These are phyloP conservation scores for Prunella vulgaris DNA, from an alignment of 257 asterid species.

Conservation along the genomic window DNA sequence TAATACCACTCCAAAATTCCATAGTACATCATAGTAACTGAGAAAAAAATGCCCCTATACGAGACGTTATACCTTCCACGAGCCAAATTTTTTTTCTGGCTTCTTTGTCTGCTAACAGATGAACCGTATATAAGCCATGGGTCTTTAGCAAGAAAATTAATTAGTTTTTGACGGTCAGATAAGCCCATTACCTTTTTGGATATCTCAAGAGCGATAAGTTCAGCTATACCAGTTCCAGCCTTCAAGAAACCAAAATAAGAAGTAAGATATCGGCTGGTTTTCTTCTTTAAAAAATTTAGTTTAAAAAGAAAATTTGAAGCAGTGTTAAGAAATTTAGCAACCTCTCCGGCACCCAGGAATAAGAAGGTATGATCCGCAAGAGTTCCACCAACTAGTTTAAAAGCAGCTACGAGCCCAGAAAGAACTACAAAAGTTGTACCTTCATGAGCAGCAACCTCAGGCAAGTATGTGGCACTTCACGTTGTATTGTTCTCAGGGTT, in stretches of 20 bases:
- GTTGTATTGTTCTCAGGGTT: constrained; percentile 58
- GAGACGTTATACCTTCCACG: constrained; percentile 76
- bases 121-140: not conserved
- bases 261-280: no score
- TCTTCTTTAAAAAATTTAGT: no score
- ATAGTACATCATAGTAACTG: no score
- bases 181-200: constrained; percentile 50
- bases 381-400: constrained; percentile 67
- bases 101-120: constrained; percentile 56
- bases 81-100: constrained; percentile 90
- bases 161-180: not conserved
- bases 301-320: no score
- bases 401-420: constrained; percentile 72
- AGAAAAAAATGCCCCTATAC: no score
- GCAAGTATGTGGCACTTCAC: constrained; percentile 95
- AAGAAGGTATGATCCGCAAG: constrained; percentile 84
- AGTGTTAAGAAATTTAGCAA: constrained; percentile 17
- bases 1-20: no score
- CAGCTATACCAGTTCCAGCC: constrained; percentile 99
- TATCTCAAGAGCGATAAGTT: constrained; percentile 89
- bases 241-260: constrained; percentile 30
- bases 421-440: constrained; percentile 95
- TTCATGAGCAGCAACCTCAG: constrained; percentile 98
- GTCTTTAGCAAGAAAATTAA: constrained; percentile 7
- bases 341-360: constrained; percentile 99